Evolutionary conservation across 352 stramenopile genomes (phyloP), one percentile per base, ranked within the genome.

Genomic region (Phytophthora pseudosyringae): DNA sequence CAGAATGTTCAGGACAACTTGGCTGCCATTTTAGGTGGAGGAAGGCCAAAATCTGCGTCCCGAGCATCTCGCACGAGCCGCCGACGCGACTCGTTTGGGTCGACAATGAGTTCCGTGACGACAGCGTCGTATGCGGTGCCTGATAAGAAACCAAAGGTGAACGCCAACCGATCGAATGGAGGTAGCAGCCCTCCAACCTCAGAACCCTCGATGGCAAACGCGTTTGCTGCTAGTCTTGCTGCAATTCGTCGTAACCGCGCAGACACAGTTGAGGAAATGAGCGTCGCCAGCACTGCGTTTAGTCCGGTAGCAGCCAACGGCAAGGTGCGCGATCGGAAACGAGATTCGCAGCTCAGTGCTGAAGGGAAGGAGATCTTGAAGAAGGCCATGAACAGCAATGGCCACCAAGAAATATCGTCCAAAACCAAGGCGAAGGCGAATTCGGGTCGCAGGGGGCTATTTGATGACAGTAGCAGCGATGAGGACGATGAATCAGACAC

Each of bases 401-500:
- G 69, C 13, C 39, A 46, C 16, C 48, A 52, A 33, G 38, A 53
- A 26, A 12, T 39, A 21, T 29, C 56, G 2, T 47, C 47, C n/a
- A 80, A 71, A 26, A 60, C 57, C 18, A 75, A 76, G 12, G 12
- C 59, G 12, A 67, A 64, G 25, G 43, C 50, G 41, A 76, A 57
- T 49, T 50, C 57, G 6, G 78, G 80, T 46, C 78, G 85, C 2
- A 90, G 78, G 45, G 85, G 85, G 5, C 62, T 95, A 1, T 95
- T 95, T 67, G 87, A 95, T 61, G 86, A 92, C 33, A 95, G 85
- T 49, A 87, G 73, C 69, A 87, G 77, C 35, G 74, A 80, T 18
- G 76, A 84, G 5, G 76, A 80, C 3, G 67, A 75, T 29, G 76
- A 83, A 45, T 82, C 69, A 1, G 77, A 88, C 26, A 64, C 50